Conservation (phyloP, 306 rosid genomes). For the Geum urbanum region DNA sequence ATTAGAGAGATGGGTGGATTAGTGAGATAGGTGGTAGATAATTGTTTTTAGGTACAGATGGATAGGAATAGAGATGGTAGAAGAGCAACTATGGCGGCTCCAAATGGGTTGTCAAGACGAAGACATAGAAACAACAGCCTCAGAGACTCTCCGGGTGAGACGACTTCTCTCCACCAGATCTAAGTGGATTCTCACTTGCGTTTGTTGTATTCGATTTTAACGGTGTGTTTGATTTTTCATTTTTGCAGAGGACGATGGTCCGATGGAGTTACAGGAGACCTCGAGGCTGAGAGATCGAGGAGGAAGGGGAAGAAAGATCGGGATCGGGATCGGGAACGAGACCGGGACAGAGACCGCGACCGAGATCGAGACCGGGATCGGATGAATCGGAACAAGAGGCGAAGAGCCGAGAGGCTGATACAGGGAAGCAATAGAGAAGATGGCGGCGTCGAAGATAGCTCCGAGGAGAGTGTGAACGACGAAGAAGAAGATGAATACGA, state of each 20-base stretch:
- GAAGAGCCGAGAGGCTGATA: conserved; percentile 76
- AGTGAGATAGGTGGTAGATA: too few species aligned
- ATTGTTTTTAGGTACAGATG: too few species aligned
- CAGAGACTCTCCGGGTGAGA: too few species aligned
- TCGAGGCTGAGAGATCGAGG: conserved; percentile 76
- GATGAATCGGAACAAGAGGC: conserved; percentile 66
- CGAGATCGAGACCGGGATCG: conserved; percentile 79
- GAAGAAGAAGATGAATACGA: conserved; percentile 81
- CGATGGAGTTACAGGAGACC: conserved; percentile 73
- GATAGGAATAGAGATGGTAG: too few species aligned
- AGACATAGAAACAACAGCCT: too few species aligned
- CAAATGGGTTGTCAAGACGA: too few species aligned
- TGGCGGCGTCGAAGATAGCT: conserved; percentile 71
- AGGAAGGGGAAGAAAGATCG: conserved; percentile 69
- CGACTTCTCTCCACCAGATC: too few species aligned
- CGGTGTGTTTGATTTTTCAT: too few species aligned
- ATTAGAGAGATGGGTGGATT: too few species aligned
- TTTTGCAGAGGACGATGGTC: conserved; percentile 83
- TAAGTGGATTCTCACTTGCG: too few species aligned
- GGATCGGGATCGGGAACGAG: conserved; percentile 57
- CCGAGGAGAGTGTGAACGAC: conserved; percentile 87
- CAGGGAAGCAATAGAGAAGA: conserved; percentile 67
- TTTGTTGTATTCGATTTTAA: too few species aligned
- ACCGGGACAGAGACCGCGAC: conserved; percentile 62
- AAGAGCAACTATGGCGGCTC: too few species aligned